A percentile compares a stretch with the other conserved stretches of the same genome.
Evolutionary conservation across 345 rosid genomes (phyloP).

Genomic region (Anacardium occidentale): DNA sequence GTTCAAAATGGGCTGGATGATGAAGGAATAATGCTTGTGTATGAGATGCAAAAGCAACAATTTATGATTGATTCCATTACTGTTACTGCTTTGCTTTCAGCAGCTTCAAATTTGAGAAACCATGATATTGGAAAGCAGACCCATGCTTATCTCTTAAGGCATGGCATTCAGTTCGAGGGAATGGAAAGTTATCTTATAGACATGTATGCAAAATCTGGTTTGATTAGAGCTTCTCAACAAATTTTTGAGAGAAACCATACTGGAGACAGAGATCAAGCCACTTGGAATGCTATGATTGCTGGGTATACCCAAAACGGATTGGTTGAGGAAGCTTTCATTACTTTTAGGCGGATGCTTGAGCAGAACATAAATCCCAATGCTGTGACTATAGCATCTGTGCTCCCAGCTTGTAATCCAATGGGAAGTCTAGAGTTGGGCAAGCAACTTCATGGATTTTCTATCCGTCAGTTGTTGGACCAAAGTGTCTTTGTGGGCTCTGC

Average conservation of each 20-base stretch:
- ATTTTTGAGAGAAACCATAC: conserved; percentile 42
- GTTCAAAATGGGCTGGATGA: conserved; percentile 78
- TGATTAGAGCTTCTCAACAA: conserved; percentile 44
- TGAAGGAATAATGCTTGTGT: conserved; percentile 78
- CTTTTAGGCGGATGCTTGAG: conserved; percentile 60
- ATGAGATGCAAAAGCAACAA: conserved; percentile 85
- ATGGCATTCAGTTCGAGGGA: conserved; percentile 59
- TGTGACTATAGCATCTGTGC: conserved; percentile 67
- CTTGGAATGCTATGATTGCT: conserved; percentile 86
- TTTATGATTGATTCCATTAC: conserved; percentile 67
- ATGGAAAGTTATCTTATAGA: conserved; percentile 80
- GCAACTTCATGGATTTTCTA: conserved; percentile 74
- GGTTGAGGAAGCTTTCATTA: conserved; percentile 52
- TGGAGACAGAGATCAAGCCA: conserved; percentile 63
- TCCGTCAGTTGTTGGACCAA: conserved; percentile 58
- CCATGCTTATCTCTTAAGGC: conserved; percentile 76
- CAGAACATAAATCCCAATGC: conserved; percentile 62
- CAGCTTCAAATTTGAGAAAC: conserved; percentile 80
- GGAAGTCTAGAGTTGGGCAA: conserved; percentile 67
- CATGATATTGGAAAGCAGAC: conserved; percentile 69
- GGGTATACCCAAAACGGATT: conserved; percentile 76
- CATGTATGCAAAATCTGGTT: conserved; percentile 85
- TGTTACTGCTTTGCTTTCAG: conserved; percentile 71
- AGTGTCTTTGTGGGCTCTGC: conserved; percentile 78
- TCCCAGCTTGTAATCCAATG: conserved; percentile 69